Percentiles rank a stretch among this genome's conserved stretches.
phyloP scores from a whole-genome alignment of 345 rosid species.

The Crucihimalaya himalaica region DNA sequence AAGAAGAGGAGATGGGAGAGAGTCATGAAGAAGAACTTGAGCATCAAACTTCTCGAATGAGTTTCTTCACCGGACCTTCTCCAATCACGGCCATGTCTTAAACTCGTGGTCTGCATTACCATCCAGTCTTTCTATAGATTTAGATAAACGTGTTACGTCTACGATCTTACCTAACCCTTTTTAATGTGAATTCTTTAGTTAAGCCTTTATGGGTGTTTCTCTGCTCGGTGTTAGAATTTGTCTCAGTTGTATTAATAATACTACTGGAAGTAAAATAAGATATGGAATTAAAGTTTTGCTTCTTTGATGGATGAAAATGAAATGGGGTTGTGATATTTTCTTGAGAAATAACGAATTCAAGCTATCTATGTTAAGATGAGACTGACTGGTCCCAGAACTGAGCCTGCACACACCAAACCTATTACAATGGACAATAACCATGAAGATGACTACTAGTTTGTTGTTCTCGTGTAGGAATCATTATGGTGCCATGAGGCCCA shows the following conservation, averaged over 20 bases:
- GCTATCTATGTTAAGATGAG: not conserved
- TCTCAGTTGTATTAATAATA: conserved; percentile 44
- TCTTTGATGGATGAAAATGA: conserved; percentile 11
- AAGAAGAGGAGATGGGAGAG: conserved; percentile 42
- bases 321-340: no score
- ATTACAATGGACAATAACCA: conserved; percentile 2
- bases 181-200: conserved; percentile 18
- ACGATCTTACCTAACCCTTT: conserved; percentile 37
- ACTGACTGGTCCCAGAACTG: not conserved
- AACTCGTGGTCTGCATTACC: conserved; percentile 12
- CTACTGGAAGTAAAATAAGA: conserved; percentile 39
- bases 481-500: not conserved
- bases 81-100: conserved; percentile 65
- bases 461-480: conserved; percentile 1
- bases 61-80: conserved; percentile 47
- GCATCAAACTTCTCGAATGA: conserved; percentile 30
- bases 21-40: conserved; percentile 14
- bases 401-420: not conserved
- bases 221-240: conserved; percentile 1
- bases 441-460: conserved; percentile 13
- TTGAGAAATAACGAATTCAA: not conserved
- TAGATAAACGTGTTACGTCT: conserved; percentile 32
- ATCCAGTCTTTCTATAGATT: conserved; percentile 36
- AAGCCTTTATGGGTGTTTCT: not conserved
- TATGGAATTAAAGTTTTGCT: conserved; percentile 37